phyloP scores from a whole-genome alignment of 2,329 filamentous ascomycete species.

The Talaromyces verruculosus region DNA sequence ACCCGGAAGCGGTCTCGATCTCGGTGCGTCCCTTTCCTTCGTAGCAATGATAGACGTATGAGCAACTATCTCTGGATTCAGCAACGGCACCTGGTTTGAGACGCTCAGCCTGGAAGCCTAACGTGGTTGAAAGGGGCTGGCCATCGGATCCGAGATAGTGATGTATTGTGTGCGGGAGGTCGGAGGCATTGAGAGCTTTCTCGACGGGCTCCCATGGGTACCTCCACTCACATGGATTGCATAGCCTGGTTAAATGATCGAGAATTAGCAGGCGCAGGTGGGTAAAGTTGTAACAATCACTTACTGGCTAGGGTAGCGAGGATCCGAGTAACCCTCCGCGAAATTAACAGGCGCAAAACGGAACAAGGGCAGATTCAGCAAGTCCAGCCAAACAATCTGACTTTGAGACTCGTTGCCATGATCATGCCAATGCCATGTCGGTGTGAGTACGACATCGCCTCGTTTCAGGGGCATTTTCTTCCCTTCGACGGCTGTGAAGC shows the following conservation, averaged over 20 bases:
- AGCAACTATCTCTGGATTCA: background rate
- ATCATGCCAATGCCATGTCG: background rate
- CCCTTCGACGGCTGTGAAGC: background rate
- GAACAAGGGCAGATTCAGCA: background rate
- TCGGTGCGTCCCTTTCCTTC: background rate
- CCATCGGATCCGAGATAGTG: background rate
- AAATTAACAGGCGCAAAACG: background rate
- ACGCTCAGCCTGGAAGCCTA: background rate
- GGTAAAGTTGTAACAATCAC: background rate
- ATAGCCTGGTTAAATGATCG: background rate
- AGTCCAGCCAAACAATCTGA: background rate
- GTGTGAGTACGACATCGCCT: background rate
- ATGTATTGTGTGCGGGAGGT: background rate
- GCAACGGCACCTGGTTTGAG: background rate
- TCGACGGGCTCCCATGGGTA: background rate
- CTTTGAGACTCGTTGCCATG: background rate
- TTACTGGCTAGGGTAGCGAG: background rate
- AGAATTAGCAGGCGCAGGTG: background rate
- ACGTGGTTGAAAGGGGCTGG: background rate
- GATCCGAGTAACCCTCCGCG: background rate
- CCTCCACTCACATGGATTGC: background rate
- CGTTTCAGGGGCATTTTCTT: background rate
- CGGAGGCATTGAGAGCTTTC: background rate
- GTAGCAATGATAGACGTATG: background rate
- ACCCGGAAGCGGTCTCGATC: background rate